A percentile compares a stretch with the other conserved stretches of the same genome.
Conservation (phyloP, 768 basidiomycete species). For the Boletus eberwhitei region DNA sequence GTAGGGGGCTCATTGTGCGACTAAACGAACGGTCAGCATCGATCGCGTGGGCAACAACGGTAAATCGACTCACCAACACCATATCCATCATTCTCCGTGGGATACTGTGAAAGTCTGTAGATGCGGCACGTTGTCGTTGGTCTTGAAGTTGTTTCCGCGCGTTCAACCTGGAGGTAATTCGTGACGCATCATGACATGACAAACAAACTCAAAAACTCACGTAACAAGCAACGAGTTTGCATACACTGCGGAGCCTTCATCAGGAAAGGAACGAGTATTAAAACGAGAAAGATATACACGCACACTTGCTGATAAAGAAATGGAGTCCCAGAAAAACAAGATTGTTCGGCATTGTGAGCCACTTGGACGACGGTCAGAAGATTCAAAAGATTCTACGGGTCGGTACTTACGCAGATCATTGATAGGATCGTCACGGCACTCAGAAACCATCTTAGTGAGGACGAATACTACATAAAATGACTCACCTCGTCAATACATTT, state of each 20-base stretch:
- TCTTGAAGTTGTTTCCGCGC: conserved; percentile 33
- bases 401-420: conserved; percentile 39
- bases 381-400: background rate
- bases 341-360: conserved; percentile 45
- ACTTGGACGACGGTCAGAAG: conserved; percentile 25
- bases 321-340: conserved; percentile 52
- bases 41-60: background rate
- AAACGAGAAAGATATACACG: conserved; percentile 5
- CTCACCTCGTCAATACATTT: conserved; percentile 46
- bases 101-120: conserved; percentile 23
- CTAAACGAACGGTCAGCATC: background rate
- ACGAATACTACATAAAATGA: background rate
- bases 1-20: conserved; percentile 9
- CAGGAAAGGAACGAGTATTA: background rate
- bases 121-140: conserved; percentile 28
- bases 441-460: background rate
- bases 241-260: conserved; percentile 36
- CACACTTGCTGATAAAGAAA: conserved; percentile 52
- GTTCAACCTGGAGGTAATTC: conserved; percentile 30
- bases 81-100: conserved; percentile 11
- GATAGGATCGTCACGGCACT: conserved; percentile 43
- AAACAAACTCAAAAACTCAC: conserved; percentile 8
- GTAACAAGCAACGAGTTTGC: conserved; percentile 51
- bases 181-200: background rate
- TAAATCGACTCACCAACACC: conserved; percentile 11